Evolutionary conservation across 2,329 filamentous ascomycete species (phyloP).

Genomic region (Ceratocystis destructans): DNA sequence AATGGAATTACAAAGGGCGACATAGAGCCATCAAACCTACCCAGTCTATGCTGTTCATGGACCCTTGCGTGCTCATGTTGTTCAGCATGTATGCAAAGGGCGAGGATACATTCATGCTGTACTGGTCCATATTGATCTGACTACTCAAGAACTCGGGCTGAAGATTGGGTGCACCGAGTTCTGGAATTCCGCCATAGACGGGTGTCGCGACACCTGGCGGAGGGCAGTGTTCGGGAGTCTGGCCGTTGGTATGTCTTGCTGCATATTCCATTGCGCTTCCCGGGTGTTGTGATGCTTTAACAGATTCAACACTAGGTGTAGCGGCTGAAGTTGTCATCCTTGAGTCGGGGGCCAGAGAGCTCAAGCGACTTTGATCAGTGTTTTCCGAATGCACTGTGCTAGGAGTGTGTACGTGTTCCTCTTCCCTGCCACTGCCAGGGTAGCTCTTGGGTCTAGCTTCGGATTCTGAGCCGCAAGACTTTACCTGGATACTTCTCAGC

Average conservation of each 20-base stretch:
- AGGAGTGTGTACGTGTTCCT: background rate
- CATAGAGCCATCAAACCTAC: constrained; percentile 25
- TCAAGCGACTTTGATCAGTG: background rate
- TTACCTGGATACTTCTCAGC: constrained; percentile 51
- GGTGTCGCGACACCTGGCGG: background rate
- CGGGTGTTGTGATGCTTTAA: background rate
- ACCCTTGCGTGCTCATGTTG: constrained; percentile 27
- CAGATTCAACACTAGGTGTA: background rate
- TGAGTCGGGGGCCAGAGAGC: background rate
- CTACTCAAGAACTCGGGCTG: background rate
- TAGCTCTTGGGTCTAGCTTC: background rate
- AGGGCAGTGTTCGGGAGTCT: too few species aligned
- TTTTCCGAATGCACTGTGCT: background rate
- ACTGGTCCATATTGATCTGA: background rate
- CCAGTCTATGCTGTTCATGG: constrained; percentile 34
- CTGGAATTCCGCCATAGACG: background rate
- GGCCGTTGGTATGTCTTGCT: background rate
- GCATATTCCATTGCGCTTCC: background rate
- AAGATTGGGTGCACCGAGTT: background rate
- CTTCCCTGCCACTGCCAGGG: background rate
- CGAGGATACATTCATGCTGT: background rate
- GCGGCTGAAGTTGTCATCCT: background rate
- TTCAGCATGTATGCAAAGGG: constrained; percentile 34
- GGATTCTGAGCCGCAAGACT: background rate
- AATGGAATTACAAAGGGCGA: background rate